Percentiles rank a stretch among this genome's conserved stretches.
phyloP scores from a whole-genome alignment of 495 filamentous ascomycete genomes.

The Sphaerosporella brunnea region DNA sequence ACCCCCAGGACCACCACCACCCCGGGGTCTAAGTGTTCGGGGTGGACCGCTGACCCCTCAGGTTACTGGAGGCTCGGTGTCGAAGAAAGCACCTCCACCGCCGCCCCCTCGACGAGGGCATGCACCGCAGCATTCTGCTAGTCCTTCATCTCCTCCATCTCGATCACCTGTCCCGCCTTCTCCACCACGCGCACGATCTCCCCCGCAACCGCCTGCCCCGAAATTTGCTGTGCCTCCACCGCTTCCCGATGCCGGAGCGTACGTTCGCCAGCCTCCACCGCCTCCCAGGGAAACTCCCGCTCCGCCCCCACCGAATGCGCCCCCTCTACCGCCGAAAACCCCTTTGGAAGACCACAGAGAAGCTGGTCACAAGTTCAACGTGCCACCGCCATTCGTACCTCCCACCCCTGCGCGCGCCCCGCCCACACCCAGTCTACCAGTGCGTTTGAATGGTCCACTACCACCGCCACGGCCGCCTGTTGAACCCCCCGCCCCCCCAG shows the following conservation, averaged over 20 bases:
- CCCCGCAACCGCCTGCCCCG: constrained; percentile 32
- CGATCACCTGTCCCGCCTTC: constrained; percentile 41
- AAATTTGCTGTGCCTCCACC: constrained; percentile 72
- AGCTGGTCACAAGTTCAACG: constrained; percentile 41
- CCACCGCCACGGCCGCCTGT: constrained; percentile 18
- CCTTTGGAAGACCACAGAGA: constrained; percentile 47
- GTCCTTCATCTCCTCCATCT: constrained; percentile 30
- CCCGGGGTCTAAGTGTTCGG: constrained; percentile 20
- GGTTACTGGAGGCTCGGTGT: constrained; percentile 43
- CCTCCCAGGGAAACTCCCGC: constrained; percentile 39
- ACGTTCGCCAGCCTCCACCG: constrained; percentile 38
- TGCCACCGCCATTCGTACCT: constrained; percentile 70
- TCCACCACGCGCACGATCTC: constrained; percentile 34
- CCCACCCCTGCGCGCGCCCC: constrained; percentile 44
- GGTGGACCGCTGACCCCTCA: constrained; percentile 44
- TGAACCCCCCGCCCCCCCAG: constrained; percentile 17
- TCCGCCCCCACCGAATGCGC: constrained; percentile 46
- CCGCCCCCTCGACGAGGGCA: constrained; percentile 61
- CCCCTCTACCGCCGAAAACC: constrained; percentile 71
- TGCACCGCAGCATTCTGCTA: constrained; percentile 27
- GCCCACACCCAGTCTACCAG: constrained; percentile 18
- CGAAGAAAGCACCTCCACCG: constrained; percentile 62
- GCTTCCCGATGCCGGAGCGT: constrained; percentile 71
- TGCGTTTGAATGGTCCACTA: constrained; percentile 19
- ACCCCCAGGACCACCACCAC: constrained; percentile 31